Conservation (phyloP, 83 land plant genomes). For the Picea abies region DNA sequence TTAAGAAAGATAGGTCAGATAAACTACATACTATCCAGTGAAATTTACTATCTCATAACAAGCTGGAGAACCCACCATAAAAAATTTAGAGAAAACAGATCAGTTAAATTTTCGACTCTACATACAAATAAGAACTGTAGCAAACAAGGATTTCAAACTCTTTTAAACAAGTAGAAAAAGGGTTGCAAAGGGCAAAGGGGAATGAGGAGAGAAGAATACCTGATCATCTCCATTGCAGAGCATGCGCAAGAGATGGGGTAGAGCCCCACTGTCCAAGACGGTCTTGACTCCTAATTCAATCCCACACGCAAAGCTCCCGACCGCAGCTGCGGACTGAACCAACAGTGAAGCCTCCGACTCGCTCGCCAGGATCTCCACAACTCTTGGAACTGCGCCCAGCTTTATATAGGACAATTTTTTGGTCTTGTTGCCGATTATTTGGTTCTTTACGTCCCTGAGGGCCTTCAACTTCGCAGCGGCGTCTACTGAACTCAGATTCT, state of each 20-base stretch:
- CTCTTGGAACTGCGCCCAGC: slow-evolving; percentile 84
- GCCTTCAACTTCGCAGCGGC: slow-evolving; percentile 60
- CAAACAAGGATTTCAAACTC: too few relatives aligned
- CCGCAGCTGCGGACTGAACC: slow-evolving; percentile 84
- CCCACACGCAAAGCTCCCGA: slow-evolving; percentile 96
- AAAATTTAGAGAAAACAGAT: too few relatives aligned
- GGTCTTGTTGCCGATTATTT: slow-evolving; percentile 92
- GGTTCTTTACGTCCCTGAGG: slow-evolving; percentile 86
- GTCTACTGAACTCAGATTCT: slow-evolving; percentile 51
- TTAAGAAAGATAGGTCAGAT: too few relatives aligned
- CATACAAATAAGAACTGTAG: too few relatives aligned
- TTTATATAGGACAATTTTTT: slow-evolving; percentile 84
- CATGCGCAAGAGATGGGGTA: slow-evolving; percentile 60
- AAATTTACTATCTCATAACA: too few relatives aligned
- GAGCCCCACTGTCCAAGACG: slow-evolving; percentile 77
- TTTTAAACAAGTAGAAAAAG: too few relatives aligned
- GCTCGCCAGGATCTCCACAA: slow-evolving; percentile 61
- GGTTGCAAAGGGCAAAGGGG: too few relatives aligned
- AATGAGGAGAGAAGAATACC: slow-evolving; percentile 34
- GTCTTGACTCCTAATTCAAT: slow-evolving; percentile 84
- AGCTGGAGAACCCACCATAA: too few relatives aligned
- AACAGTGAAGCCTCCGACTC: slow-evolving; percentile 49
- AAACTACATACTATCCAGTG: too few relatives aligned
- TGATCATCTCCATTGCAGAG: slow-evolving; percentile 61
- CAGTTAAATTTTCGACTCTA: too few relatives aligned